Evolutionary conservation across 805 yeast genomes (phyloP).

Genomic region (Kodamaea lidongshanica): DNA sequence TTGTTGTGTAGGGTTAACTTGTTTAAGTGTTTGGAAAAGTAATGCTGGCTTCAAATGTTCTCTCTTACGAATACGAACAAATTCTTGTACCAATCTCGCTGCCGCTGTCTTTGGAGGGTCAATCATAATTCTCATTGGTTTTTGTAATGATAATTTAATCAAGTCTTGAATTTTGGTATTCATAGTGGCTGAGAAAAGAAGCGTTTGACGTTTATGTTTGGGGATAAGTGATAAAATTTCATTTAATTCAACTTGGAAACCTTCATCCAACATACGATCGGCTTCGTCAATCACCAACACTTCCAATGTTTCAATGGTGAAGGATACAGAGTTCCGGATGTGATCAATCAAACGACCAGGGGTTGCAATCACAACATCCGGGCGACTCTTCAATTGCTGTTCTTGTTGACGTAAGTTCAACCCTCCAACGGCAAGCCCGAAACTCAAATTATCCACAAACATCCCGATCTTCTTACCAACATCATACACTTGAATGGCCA

Average conservation of each 20-base stretch:
- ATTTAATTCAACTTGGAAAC: slow-evolving; percentile 90
- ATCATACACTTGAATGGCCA: slow-evolving; percentile 93
- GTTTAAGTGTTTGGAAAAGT: slow-evolving; percentile 62
- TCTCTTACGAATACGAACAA: slow-evolving; percentile 89
- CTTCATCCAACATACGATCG: slow-evolving; percentile 98
- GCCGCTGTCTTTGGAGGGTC: slow-evolving; percentile 96
- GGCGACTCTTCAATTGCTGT: slow-evolving; percentile 84
- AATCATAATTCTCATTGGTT: slow-evolving; percentile 92
- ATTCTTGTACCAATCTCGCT: slow-evolving; percentile 83
- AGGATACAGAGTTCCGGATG: slow-evolving; percentile 88
- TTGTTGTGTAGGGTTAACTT: slow-evolving; percentile 55
- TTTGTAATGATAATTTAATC: slow-evolving; percentile 78
- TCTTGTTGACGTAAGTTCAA: slow-evolving; percentile 92
- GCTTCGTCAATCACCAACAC: slow-evolving; percentile 95
- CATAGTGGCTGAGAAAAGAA: slow-evolving; percentile 97
- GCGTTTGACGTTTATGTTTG: slow-evolving; percentile 77
- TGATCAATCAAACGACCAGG: slow-evolving; percentile 99
- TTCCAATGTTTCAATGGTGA: slow-evolving; percentile 85
- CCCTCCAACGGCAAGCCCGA: slow-evolving; percentile 98
- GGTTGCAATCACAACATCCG: slow-evolving; percentile 95
- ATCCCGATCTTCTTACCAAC: slow-evolving; percentile 83
- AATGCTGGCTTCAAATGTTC: slow-evolving; percentile 80
- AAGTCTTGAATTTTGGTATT: slow-evolving; percentile 84
- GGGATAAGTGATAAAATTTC: slow-evolving; percentile 88
- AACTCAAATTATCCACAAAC: slow-evolving; percentile 67